These are phyloP conservation scores for Diaporthe australafricana DNA, from an alignment of 2,329 filamentous ascomycete species.

Conservation along the genomic window DNA sequence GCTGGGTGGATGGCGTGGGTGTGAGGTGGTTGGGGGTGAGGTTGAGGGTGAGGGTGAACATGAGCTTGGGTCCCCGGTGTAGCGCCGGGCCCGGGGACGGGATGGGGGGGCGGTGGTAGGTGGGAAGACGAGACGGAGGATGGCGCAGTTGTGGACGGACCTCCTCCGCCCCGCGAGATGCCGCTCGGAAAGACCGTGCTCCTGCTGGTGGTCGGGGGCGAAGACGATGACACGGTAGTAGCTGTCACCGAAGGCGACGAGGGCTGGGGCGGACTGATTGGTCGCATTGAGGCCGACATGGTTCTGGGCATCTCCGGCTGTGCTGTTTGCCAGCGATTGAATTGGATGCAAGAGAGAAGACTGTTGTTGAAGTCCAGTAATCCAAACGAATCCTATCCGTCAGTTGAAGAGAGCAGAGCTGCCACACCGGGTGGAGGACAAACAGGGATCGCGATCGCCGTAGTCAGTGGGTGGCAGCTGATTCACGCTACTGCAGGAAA, in stretches of 20 bases:
- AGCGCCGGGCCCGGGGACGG: background rate
- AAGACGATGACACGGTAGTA: constrained; percentile 37
- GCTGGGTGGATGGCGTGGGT: background rate
- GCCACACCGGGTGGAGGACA: constrained; percentile 17
- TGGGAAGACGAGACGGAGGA: constrained; percentile 37
- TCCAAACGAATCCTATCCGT: background rate
- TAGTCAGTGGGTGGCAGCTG: constrained; percentile 2
- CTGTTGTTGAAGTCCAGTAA: background rate
- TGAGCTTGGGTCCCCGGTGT: constrained; percentile 16
- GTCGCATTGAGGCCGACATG: constrained; percentile 33
- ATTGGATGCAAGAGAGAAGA: background rate
- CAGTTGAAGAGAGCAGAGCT: background rate
- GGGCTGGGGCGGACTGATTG: constrained; percentile 35
- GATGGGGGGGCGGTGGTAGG: constrained; percentile 6
- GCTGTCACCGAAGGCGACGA: constrained; percentile 37
- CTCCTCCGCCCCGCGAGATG: constrained; percentile 23
- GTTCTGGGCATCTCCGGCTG: constrained; percentile 18
- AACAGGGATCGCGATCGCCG: constrained; percentile 14
- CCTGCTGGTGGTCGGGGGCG: constrained; percentile 31
- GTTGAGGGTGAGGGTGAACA: constrained; percentile 1
- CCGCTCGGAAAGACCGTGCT: constrained; percentile 35
- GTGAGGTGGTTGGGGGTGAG: constrained; percentile 9
- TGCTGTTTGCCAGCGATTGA: background rate
- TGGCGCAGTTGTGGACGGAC: constrained; percentile 34
- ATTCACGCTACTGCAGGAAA: constrained; percentile 27